These are phyloP conservation scores for Coemansia umbellata DNA, from an alignment of 192 early-diverging fungal species.

Conservation along the genomic window DNA sequence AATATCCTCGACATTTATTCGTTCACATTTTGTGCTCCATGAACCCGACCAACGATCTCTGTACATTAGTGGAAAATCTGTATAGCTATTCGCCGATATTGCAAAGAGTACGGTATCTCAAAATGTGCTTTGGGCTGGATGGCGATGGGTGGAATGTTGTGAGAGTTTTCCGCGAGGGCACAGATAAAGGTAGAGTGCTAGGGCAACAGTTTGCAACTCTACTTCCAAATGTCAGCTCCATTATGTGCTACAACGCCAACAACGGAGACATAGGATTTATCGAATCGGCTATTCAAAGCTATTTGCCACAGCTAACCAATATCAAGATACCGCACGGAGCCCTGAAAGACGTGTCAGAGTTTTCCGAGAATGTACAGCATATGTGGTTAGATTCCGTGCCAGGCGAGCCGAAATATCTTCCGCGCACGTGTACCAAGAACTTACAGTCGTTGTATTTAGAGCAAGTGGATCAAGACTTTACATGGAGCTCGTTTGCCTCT, in stretches of 20 bases:
- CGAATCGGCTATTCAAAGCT: not conserved
- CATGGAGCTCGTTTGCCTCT: not conserved
- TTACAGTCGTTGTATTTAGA: not conserved
- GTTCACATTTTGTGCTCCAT: not conserved
- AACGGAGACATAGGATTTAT: not conserved
- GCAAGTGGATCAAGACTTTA: not conserved
- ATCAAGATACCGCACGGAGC: not conserved
- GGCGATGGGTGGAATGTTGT: not conserved
- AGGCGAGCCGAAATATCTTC: not conserved
- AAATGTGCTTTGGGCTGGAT: not conserved
- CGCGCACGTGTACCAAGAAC: not conserved
- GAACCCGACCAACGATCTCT: too few species aligned
- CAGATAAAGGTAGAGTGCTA: too few species aligned
- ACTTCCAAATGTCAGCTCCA: not conserved
- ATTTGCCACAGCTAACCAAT: not conserved
- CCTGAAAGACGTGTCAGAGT: not conserved
- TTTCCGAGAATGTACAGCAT: not conserved
- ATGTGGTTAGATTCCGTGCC: not conserved
- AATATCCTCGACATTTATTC: too few species aligned
- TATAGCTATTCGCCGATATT: too few species aligned
- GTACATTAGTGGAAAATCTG: too few species aligned
- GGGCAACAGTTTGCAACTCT: too few species aligned
- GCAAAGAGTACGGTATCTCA: not conserved
- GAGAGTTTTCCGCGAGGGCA: too few species aligned
- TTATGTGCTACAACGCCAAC: not conserved